Base-by-base conservation (phyloP, 257 asterid genomes). In the Nicotiana paniculata region DNA sequence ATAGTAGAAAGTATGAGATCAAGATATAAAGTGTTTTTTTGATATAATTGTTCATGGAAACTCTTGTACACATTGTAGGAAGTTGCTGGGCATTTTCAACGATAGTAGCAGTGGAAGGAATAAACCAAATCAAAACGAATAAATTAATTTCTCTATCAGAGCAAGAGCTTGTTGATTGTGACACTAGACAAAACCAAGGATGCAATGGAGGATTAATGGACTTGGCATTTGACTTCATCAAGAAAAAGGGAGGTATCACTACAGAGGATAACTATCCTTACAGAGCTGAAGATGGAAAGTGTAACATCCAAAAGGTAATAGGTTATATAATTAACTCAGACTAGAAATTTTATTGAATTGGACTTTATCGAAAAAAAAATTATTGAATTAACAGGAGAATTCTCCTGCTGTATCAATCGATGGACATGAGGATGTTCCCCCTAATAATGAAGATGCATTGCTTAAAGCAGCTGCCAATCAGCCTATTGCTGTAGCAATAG, bases 1-100 rank as follows among this genome's bases (percentile, higher is more conserved):
- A 53, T 13, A 53, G 3, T 53, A 13, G 17, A 13, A 53, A 53
- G 2, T 53, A 53, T 18, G 58, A 53, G 18, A 53, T 15, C 6
- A 53, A 53, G 2, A 15, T 53, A 15, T 53, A 15, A 53, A 13
- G 58, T 53, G 18, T 53, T 53, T 51, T 21, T 2, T 37, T 2
- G 32, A 0, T 58, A 46, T 7, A 24, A 13, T 15, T 72, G 2
- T 37, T 75, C 63, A 48, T 26, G 80, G 46, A 75, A 48, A 43
- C 51, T 43, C 26, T 51, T 74, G 16, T 30, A 15, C 16, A 70
- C 37, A 21, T 57, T 81, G 62, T 86, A 95, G 98, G 97, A 28
- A 95, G 98, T 83, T 95, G 98, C 68, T 95, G 98, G 98, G 97
- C 98, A 26, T 95, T 96, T 89, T 92, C 99, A 7, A 89, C 99